phyloP scores from a whole-genome alignment of 2,329 filamentous ascomycete genomes.

The Hymenoscyphus repandus region DNA sequence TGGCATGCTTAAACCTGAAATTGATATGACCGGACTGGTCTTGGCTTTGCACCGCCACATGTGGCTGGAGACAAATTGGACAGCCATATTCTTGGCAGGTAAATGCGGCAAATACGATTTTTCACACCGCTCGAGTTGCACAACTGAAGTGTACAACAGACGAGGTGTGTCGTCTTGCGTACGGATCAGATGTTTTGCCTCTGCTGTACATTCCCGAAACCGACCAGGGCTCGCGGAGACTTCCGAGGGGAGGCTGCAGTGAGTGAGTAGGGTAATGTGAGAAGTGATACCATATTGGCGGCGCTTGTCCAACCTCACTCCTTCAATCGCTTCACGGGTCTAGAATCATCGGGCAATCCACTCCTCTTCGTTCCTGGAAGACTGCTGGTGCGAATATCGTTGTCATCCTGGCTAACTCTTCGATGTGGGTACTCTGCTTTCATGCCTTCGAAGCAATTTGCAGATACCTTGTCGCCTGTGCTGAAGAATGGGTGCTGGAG shows the following conservation, averaged over 20 bases:
- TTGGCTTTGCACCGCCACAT: neutral
- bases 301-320: constrained; percentile 33
- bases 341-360: constrained; percentile 73
- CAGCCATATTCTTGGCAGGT: neutral
- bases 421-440: constrained; percentile 86
- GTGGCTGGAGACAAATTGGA: neutral
- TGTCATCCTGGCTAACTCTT: constrained; percentile 88
- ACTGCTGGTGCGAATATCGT: constrained; percentile 88
- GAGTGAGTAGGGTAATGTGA: neutral
- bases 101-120: no score
- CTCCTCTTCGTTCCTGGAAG: constrained; percentile 87
- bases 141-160: neutral
- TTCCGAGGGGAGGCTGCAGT: neutral
- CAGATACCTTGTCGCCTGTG: constrained; percentile 60
- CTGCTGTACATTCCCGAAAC: constrained; percentile 6
- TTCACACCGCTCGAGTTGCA: neutral
- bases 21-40: no score
- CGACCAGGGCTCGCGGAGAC: neutral
- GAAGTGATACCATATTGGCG: neutral
- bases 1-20: neutral
- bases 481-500: constrained; percentile 88
- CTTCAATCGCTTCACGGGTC: constrained; percentile 58
- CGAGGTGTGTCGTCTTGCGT: neutral
- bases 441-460: constrained; percentile 87
- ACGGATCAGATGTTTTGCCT: neutral